Evolutionary conservation across 1,284 basidiomycete species (phyloP).

Genomic region (Anthracocystis setariae): DNA sequence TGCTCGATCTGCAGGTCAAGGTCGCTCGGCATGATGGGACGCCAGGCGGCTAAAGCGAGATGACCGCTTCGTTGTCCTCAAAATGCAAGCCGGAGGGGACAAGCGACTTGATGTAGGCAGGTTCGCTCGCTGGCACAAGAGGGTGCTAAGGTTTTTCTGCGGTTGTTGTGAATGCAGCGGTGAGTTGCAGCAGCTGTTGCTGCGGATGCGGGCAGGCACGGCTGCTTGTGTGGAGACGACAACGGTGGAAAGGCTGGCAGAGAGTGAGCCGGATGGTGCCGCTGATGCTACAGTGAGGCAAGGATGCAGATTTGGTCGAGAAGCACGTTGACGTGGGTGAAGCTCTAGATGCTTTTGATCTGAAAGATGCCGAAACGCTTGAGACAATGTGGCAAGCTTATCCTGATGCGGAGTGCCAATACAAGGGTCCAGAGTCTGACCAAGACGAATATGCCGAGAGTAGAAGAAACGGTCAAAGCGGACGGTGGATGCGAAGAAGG

Average conservation of each 20-base stretch:
- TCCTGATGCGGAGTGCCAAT: background rate
- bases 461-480: too few relatives aligned
- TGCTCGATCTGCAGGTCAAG: slow-evolving; percentile 63
- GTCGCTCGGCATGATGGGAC: slow-evolving; percentile 48
- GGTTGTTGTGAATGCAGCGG: too few relatives aligned
- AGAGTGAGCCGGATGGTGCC: background rate
- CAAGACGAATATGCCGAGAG: too few relatives aligned
- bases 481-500: too few relatives aligned
- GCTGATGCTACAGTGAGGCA: background rate
- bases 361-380: background rate
- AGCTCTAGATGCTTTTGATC: background rate
- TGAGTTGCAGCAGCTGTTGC: background rate
- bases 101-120: slow-evolving; percentile 8
- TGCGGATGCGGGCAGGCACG: slow-evolving; percentile 4
- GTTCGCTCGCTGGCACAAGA: too few relatives aligned
- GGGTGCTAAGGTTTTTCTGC: too few relatives aligned
- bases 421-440: background rate
- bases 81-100: background rate
- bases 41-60: background rate
- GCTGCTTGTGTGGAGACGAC: background rate
- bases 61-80: slow-evolving; percentile 19
- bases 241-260: background rate
- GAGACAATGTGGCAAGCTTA: background rate
- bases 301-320: background rate
- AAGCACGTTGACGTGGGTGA: background rate